phyloP scores from a whole-genome alignment of 1,284 basidiomycete genomes.

The Cerrena zonata region DNA sequence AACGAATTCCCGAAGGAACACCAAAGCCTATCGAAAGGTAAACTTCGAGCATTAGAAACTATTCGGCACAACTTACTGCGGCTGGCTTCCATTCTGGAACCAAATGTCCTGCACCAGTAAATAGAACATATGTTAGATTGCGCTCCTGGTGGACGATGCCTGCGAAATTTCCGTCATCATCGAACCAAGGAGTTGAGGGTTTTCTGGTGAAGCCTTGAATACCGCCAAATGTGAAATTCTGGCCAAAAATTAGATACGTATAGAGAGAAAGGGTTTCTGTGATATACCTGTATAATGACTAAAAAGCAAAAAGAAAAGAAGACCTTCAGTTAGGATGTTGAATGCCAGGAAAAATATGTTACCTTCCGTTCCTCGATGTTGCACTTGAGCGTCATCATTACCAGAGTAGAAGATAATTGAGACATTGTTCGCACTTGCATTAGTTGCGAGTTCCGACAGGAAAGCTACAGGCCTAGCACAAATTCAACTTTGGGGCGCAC shows the following conservation, averaged over 20 bases:
- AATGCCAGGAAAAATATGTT: conserved; percentile 3
- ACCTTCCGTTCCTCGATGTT: conserved; percentile 23
- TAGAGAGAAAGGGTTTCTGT: no score
- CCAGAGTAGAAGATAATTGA: conserved; percentile 21
- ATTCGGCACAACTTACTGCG: conserved; percentile 9
- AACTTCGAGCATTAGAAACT: not conserved
- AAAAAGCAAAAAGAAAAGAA: no score
- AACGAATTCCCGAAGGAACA: conserved; percentile 22
- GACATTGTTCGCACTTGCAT: conserved; percentile 16
- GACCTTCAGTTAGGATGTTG: not conserved
- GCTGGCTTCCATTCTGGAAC: conserved; percentile 20
- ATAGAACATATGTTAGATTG: conserved; percentile 22
- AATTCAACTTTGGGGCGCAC: no score
- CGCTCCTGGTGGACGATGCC: conserved; percentile 28
- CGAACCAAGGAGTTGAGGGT: conserved; percentile 49
- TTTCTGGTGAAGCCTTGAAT: conserved; percentile 59
- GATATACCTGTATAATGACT: conserved; percentile 20
- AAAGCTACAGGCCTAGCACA: conserved; percentile 20
- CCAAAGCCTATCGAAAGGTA: conserved; percentile 12
- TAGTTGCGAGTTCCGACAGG: conserved; percentile 19
- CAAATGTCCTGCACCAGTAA: conserved; percentile 23
- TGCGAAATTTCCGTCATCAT: conserved; percentile 19
- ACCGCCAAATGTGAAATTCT: conserved; percentile 43
- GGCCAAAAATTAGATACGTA: no score
- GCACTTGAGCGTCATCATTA: conserved; percentile 20